A percentile compares a stretch with the other conserved stretches of the same genome.
phyloP scores from a whole-genome alignment of 352 stramenopile genomes.

The Phytophthora foliorum region DNA sequence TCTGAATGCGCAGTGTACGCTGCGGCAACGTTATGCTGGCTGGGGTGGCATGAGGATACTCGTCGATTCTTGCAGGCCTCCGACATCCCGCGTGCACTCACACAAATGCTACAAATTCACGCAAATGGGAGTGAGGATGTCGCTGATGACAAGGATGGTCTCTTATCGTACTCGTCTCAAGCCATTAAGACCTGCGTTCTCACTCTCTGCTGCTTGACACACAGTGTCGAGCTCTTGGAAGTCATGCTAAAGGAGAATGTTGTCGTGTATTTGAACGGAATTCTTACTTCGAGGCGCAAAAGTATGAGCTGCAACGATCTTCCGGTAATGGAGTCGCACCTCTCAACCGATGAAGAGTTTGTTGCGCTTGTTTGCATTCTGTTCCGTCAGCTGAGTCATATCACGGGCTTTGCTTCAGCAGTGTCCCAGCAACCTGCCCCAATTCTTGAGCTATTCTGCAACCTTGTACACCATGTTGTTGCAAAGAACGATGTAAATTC shows the following conservation, averaged over 20 bases:
- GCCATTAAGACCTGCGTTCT: constrained; percentile 62
- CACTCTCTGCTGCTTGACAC: constrained; percentile 67
- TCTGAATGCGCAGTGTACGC: constrained; percentile 50
- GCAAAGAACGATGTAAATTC: constrained; percentile 47
- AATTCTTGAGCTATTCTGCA: constrained; percentile 63
- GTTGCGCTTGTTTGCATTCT: constrained; percentile 66
- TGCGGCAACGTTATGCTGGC: constrained; percentile 57
- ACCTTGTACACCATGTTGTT: constrained; percentile 39
- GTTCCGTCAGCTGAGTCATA: constrained; percentile 66
- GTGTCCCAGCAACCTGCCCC: constrained; percentile 7
- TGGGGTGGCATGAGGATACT: constrained; percentile 75
- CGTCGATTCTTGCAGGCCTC: constrained; percentile 40
- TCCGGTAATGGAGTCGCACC: constrained; percentile 1
- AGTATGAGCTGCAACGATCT: background rate
- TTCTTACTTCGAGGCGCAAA: constrained; percentile 27
- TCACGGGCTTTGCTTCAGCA: constrained; percentile 25
- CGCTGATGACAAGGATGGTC: background rate
- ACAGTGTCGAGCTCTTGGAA: constrained; percentile 46
- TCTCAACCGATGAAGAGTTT: constrained; percentile 42
- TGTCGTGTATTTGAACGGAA: constrained; percentile 48
- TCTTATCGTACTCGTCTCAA: constrained; percentile 33
- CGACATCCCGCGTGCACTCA: constrained; percentile 45
- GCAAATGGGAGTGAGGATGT: background rate
- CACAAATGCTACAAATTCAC: constrained; percentile 45
- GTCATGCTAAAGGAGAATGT: constrained; percentile 61